Evolutionary conservation across 495 filamentous ascomycete genomes (phyloP).

Genomic region (Aspergillus bertholletiae): DNA sequence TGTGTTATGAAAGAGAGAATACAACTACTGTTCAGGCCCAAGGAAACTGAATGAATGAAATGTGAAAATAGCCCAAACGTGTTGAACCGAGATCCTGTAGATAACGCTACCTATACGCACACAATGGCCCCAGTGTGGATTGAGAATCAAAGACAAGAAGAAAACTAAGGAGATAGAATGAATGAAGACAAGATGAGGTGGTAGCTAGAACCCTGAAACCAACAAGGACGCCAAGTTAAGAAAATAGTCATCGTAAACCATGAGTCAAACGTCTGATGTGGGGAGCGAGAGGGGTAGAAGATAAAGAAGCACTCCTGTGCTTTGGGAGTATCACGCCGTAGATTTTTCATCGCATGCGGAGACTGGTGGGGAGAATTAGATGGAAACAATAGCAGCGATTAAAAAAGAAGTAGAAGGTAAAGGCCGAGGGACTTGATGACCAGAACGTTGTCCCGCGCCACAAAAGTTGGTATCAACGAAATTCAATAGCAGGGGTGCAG

Average conservation of each 20-base stretch:
- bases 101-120: not conserved
- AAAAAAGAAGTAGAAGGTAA: not conserved
- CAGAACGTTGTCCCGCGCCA: not conserved
- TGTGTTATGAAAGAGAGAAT: too few relatives aligned
- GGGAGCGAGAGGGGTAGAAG: not conserved
- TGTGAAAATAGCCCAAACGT: not conserved
- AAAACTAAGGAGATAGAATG: not conserved
- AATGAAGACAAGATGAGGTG: not conserved
- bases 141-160: not conserved
- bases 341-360: not conserved
- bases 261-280: not conserved
- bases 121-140: not conserved
- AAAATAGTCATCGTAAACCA: conserved; percentile 14
- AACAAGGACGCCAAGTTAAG: conserved; percentile 17
- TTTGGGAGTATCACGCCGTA: not conserved
- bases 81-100: not conserved
- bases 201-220: conserved; percentile 5
- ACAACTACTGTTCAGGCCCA: not conserved
- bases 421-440: not conserved
- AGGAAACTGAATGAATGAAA: not conserved
- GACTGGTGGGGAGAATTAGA: not conserved
- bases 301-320: not conserved
- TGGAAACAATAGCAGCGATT: not conserved
- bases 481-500: conserved; percentile 87
- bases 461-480: conserved; percentile 58